A percentile compares a stretch with the other conserved stretches of the same genome.
Evolutionary conservation across 352 stramenopile species (phyloP).

Genomic region (Phytophthora rubi): DNA sequence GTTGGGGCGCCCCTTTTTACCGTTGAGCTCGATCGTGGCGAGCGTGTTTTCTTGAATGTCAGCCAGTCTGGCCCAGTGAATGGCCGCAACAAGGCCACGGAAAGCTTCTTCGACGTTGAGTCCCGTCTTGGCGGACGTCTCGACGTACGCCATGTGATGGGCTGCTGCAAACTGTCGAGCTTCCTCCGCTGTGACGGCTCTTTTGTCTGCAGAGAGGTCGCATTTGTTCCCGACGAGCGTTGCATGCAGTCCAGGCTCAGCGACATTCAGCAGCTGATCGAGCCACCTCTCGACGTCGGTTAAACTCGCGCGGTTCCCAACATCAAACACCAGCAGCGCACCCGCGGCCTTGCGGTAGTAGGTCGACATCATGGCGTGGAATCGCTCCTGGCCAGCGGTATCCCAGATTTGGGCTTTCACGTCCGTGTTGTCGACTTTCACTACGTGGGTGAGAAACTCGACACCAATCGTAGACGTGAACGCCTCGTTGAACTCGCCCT

Average conservation of each 20-base stretch:
- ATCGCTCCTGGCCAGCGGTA: conserved; percentile 86
- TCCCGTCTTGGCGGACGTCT: conserved; percentile 83
- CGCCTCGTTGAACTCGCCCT: conserved; percentile 84
- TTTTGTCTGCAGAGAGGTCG: conserved; percentile 50
- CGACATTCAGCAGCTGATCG: conserved; percentile 75
- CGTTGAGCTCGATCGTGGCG: conserved; percentile 46
- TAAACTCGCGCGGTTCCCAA: conserved; percentile 62
- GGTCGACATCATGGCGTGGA: conserved; percentile 90
- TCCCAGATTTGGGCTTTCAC: conserved; percentile 92
- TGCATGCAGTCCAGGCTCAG: conserved; percentile 70
- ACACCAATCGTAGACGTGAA: conserved; percentile 88
- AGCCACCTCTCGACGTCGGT: conserved; percentile 72
- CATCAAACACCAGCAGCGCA: conserved; percentile 82
- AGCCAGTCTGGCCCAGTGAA: conserved; percentile 53
- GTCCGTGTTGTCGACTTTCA: conserved; percentile 65
- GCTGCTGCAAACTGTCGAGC: conserved; percentile 66
- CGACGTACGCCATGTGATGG: conserved; percentile 80
- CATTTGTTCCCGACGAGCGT: conserved; percentile 83
- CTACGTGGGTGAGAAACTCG: conserved; percentile 88
- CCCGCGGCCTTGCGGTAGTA: conserved; percentile 88
- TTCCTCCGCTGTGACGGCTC: conserved; percentile 63
- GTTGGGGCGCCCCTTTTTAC: conserved; percentile 15
- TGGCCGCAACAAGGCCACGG: conserved; percentile 55
- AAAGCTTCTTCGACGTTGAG: conserved; percentile 72
- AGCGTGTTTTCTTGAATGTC: conserved; percentile 34